phyloP scores from a whole-genome alignment of 1,284 basidiomycete genomes.

The Hymenochaete sp. region DNA sequence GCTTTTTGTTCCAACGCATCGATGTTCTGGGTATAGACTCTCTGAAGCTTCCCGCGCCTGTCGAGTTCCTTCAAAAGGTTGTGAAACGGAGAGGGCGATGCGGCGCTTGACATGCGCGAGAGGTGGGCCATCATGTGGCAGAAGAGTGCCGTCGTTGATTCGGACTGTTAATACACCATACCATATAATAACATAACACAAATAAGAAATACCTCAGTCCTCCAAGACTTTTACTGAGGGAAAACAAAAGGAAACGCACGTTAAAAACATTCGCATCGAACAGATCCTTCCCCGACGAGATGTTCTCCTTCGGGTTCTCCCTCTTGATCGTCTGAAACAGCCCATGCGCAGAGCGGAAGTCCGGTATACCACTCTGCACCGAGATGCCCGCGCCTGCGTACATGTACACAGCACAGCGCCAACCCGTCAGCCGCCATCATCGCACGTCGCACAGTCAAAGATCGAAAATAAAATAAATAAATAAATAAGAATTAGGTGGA shows the following conservation, averaged over 20 bases:
- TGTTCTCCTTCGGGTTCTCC: conserved; percentile 63
- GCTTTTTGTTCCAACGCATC: conserved; percentile 83
- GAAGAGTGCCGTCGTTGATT: conserved; percentile 69
- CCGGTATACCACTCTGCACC: conserved; percentile 84
- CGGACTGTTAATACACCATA: conserved; percentile 49
- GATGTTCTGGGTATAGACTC: conserved; percentile 94
- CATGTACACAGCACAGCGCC: conserved; percentile 12
- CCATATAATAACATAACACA: too few relatives aligned
- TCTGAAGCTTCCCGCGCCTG: conserved; percentile 65
- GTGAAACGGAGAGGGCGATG: conserved; percentile 81
- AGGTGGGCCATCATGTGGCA: conserved; percentile 86
- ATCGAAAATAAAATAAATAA: conserved; percentile 13
- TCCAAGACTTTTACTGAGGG: not conserved
- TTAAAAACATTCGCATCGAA: conserved; percentile 89
- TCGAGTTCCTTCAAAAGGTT: conserved; percentile 68
- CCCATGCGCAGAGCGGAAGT: conserved; percentile 81
- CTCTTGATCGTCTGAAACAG: conserved; percentile 75
- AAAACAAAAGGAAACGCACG: conserved; percentile 40
- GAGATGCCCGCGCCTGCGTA: conserved; percentile 94
- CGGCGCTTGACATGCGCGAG: conserved; percentile 62
- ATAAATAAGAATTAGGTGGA: too few relatives aligned
- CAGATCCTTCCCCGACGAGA: conserved; percentile 78
- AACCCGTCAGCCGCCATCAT: conserved; percentile 10
- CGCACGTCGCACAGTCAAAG: too few relatives aligned
- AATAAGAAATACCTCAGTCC: too few relatives aligned